phyloP scores from a whole-genome alignment of 1,284 basidiomycete genomes.

The Erythrobasidium hasegawianum region DNA sequence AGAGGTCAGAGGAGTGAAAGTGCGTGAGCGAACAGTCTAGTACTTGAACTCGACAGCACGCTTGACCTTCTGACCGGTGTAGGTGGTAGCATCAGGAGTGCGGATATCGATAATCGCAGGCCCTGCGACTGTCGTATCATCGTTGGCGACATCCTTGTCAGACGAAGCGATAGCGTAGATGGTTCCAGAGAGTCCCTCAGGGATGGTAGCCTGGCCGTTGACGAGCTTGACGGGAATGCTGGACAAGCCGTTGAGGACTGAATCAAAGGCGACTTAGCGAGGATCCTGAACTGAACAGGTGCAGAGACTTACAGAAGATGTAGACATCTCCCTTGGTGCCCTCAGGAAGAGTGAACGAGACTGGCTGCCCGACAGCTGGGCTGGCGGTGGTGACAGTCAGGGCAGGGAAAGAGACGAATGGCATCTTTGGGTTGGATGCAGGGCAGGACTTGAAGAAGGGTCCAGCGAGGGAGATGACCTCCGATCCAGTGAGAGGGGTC shows the following conservation, averaged over 20 bases:
- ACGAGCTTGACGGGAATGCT: constrained; percentile 4
- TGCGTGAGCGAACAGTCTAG: too few species aligned
- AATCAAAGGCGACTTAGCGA: too few species aligned
- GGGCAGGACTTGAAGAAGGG: constrained; percentile 55
- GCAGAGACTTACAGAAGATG: too few species aligned
- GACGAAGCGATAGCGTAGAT: neutral
- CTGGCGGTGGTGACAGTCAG: constrained; percentile 36
- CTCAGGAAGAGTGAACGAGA: constrained; percentile 26
- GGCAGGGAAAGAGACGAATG: constrained; percentile 37
- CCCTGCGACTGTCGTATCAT: neutral
- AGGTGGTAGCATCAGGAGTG: neutral
- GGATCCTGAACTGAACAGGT: too few species aligned
- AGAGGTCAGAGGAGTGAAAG: too few species aligned
- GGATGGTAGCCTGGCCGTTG: constrained; percentile 2
- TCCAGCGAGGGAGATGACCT: constrained; percentile 51
- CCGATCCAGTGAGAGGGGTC: constrained; percentile 54
- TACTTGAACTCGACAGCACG: constrained; percentile 2
- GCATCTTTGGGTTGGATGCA: constrained; percentile 51
- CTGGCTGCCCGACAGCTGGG: constrained; percentile 22
- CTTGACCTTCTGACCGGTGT: neutral
- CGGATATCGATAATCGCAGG: neutral
- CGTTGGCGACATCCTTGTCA: neutral
- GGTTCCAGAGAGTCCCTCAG: constrained; percentile 6
- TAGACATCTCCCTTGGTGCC: constrained; percentile 5
- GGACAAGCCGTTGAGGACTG: constrained; percentile 1